Evolutionary conservation across 371 early-diverging fungal species (phyloP), one percentile per base, ranked within the genome.

Genomic region (Apophysomyces variabilis): DNA sequence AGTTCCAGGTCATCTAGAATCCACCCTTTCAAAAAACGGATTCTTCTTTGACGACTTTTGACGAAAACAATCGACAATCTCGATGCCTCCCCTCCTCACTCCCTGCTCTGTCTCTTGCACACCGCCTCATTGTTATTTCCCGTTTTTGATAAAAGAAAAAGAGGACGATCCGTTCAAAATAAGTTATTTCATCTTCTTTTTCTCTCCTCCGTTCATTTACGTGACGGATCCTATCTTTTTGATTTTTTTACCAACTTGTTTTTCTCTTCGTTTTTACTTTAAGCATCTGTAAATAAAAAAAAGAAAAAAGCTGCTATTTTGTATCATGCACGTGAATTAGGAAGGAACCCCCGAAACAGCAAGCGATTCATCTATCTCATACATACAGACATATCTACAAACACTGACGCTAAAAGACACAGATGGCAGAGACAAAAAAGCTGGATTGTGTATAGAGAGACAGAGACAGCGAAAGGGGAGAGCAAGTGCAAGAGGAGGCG

Each of bases 1-100:
- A 57, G 70, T 69, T 13, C 73, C 79, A 9, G 63, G 38, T 35
- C 76, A 79, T 58, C 62, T 82, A 39, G 78, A 79, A 61, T 73
- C 70, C 45, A 74, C 73, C 8, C 64, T 82, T 50, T 66, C 75
- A 3, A 71, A 66, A 57, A 79, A 78, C 58, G 82, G 82, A 1
- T 69, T 82, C 44, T 80, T 74, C 21, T 59, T 66, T 56, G 67
- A 66, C 64, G 62, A 56, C 38, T 56, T 60, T 44, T 45, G 67
- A 61, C 39, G 56, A 32, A 54, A 26, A 26, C 32, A 26, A 26
- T 26, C 32, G 32, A 1, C 32, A 26, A 26, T 26, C 32, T 26
- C 3, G 3, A 26, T 26, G 32, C 3, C 32, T 26, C 32, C 32
- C 32, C 32, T 26, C 3, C 32, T 26, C 32, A 26, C 32, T 26